These are phyloP conservation scores for Hordeum pubiflorum DNA, from an alignment of 202 grass and related monocot genomes.

Conservation along the genomic window DNA sequence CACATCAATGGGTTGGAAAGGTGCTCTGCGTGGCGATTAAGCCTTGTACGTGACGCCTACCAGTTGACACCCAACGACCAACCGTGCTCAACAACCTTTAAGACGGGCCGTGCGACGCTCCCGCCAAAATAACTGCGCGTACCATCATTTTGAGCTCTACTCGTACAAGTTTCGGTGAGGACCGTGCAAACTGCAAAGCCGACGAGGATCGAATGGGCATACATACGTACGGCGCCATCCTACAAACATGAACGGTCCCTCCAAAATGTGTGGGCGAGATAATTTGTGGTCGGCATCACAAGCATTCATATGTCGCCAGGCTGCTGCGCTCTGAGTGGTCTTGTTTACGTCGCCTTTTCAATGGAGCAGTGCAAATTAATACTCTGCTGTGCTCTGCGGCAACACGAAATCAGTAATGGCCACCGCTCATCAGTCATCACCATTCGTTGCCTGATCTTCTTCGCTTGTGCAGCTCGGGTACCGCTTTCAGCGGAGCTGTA, in stretches of 20 bases:
- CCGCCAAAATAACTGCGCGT: background rate
- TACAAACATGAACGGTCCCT: background rate
- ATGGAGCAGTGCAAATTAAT: background rate
- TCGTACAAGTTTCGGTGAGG: background rate
- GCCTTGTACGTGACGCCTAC: slow-evolving; percentile 17
- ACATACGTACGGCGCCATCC: background rate
- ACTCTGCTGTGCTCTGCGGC: background rate
- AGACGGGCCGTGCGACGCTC: background rate
- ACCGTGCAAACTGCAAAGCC: background rate
- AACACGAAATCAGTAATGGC: background rate
- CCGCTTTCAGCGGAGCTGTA: background rate
- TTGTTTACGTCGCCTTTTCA: background rate
- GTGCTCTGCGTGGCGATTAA: background rate
- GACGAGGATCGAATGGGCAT: background rate
- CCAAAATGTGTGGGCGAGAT: background rate
- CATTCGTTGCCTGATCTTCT: background rate
- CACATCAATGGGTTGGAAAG: background rate
- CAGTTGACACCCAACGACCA: slow-evolving; percentile 27
- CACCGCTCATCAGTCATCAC: background rate
- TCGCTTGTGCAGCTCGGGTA: background rate
- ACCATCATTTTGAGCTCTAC: background rate
- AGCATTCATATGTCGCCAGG: background rate
- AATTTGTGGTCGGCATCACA: background rate
- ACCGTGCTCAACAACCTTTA: slow-evolving; percentile 1
- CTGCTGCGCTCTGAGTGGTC: background rate